Base-by-base conservation (phyloP, 345 rosid species). In the Moricandia arvensis region DNA sequence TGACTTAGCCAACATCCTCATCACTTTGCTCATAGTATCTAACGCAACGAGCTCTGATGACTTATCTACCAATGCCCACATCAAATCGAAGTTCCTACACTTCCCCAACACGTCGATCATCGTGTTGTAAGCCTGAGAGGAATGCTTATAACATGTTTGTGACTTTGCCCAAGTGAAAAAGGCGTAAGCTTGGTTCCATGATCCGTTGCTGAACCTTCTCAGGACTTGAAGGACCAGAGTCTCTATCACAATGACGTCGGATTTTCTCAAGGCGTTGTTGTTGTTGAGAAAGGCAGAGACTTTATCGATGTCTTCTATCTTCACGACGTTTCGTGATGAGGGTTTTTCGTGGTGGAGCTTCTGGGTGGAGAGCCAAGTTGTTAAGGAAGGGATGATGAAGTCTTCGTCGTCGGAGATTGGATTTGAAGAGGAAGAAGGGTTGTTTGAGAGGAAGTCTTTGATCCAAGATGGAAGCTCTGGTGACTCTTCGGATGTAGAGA, bases 101-200 rank as follows among this genome's bases (percentile, higher is more conserved):
- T 49, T 49, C 18, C 55, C 95, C 55, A 91, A 65, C 21, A 84
- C 74, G 63, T 49, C 55, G 7, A 49, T 21, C 55, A 49, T 49
- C 9, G 55, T 9, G 55, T 49, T 49, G 55, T 49, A 16, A 16
- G 21, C 21, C 0, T 49, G 9, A 7, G 55, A 1, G 0, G 24
- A 49, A 1, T 49, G 55, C 81, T 1, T 73, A 78, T 80, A 85
- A 82, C 86, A 89, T 79, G 88, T 69, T 86, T 86, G 93, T 41
- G 82, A 47, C 78, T 90, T 86, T 80, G 96, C 96, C 97, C 98
- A 91, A 62, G 18, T 74, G 94, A 93, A 93, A 59, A 85, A 61
- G 38, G 91, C 94, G 43, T 81, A 83, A 8, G 91, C 85, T 13
- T 85, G 73, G 21, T 80, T 69, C 97, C 90, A 90, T 1, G 82